These are phyloP conservation scores for Mastigamoeba balamuthi DNA, from an alignment of 78 protist species.

Conservation along the genomic window DNA sequence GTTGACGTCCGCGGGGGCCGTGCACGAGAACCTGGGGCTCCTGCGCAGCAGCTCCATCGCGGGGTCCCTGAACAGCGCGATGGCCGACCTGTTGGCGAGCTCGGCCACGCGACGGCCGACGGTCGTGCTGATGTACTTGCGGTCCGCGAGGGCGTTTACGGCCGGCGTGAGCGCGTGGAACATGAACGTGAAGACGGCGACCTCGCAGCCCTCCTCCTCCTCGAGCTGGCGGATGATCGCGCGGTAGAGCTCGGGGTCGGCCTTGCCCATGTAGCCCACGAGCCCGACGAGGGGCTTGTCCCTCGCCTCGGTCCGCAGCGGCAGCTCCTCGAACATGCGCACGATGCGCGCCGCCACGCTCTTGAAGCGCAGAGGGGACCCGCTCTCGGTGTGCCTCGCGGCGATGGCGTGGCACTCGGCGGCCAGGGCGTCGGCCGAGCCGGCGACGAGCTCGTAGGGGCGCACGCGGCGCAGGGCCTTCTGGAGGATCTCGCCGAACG, in stretches of 20 bases:
- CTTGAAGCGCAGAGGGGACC: neutral
- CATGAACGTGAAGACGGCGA: neutral
- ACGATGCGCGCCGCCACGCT: neutral
- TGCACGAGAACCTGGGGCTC: neutral
- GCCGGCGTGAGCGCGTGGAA: too few relatives aligned
- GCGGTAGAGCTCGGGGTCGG: neutral
- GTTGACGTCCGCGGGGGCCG: neutral
- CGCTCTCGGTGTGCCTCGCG: neutral
- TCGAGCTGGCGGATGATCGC: neutral
- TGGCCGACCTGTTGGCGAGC: neutral
- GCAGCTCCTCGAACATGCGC: neutral
- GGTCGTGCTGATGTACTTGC: too few relatives aligned
- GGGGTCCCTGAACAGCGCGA: neutral
- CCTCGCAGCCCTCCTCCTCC: neutral
- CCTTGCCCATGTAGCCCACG: neutral
- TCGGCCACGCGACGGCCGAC: neutral
- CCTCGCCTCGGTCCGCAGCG: neutral
- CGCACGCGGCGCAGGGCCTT: neutral
- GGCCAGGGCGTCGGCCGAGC: neutral
- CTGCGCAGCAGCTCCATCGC: neutral
- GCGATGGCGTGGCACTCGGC: neutral
- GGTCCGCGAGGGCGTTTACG: too few relatives aligned
- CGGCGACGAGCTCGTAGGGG: neutral
- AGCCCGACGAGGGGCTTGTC: neutral
- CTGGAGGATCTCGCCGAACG: neutral